A percentile compares a stretch with the other conserved stretches of the same genome.
These are phyloP conservation scores for Danielia oregonensis DNA, from an alignment of 805 yeast genomes.

Conservation along the genomic window DNA sequence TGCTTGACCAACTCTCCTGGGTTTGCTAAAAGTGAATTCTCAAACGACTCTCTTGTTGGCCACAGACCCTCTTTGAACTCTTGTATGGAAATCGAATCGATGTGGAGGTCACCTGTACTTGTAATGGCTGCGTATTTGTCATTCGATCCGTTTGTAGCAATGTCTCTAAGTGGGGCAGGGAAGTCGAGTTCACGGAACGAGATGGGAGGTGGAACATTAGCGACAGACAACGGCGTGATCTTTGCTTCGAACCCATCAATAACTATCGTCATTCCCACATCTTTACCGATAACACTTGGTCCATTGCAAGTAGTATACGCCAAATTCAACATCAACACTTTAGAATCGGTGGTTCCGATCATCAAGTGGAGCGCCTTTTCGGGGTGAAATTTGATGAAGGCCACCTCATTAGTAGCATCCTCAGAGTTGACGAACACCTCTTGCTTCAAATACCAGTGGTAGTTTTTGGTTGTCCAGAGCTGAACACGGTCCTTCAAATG, in stretches of 20 bases:
- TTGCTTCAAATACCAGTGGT: slow-evolving; percentile 93
- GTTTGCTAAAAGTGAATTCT: slow-evolving; percentile 6
- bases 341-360: slow-evolving; percentile 48
- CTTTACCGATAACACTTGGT: slow-evolving; percentile 63
- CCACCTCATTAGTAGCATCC: slow-evolving; percentile 25
- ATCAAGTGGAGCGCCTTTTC: slow-evolving; percentile 78
- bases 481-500: slow-evolving; percentile 62
- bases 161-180: slow-evolving; percentile 51
- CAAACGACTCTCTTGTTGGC: slow-evolving; percentile 24
- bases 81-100: slow-evolving; percentile 43
- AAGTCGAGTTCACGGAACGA: slow-evolving; percentile 63
- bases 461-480: slow-evolving; percentile 87
- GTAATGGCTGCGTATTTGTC: slow-evolving; percentile 56
- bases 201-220: slow-evolving; percentile 95
- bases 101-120: slow-evolving; percentile 28
- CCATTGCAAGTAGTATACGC: slow-evolving; percentile 63
- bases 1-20: slow-evolving; percentile 55
- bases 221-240: slow-evolving; percentile 77
- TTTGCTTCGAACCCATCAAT: slow-evolving; percentile 70
- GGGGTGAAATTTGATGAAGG: slow-evolving; percentile 74
- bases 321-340: slow-evolving; percentile 64
- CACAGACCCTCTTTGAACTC: slow-evolving; percentile 43
- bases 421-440: slow-evolving; percentile 44
- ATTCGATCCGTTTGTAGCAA: slow-evolving; percentile 61
- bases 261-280: slow-evolving; percentile 75